phyloP scores from a whole-genome alignment of 345 rosid genomes.

The Gossypium bickii region DNA sequence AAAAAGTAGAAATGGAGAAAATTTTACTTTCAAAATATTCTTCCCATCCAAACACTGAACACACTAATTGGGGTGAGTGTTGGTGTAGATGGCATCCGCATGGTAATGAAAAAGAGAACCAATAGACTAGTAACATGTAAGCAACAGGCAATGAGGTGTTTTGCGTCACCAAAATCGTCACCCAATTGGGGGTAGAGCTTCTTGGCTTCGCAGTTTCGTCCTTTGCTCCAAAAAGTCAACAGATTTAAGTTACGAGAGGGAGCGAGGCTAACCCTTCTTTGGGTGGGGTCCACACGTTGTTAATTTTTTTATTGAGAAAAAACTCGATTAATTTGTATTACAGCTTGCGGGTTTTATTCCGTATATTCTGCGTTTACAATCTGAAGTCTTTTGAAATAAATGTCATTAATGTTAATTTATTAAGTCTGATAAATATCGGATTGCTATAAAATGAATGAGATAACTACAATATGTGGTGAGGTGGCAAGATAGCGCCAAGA shows the following conservation, averaged over 20 bases:
- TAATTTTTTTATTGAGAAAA: neutral
- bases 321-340: neutral
- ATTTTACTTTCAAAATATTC: neutral
- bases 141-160: conserved; percentile 17
- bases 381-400: neutral
- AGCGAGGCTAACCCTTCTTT: conserved; percentile 13
- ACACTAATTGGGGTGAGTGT: neutral
- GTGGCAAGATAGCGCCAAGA: conserved; percentile 3
- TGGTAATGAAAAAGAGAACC: conserved; percentile 22
- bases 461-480: neutral
- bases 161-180: conserved; percentile 22
- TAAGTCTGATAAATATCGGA: neutral
- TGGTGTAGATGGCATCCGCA: neutral
- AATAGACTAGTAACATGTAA: conserved; percentile 11
- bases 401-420: neutral
- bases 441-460: neutral
- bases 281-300: conserved; percentile 49
- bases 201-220: conserved; percentile 59
- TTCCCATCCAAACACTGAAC: neutral
- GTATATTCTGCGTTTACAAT: conserved; percentile 18
- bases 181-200: conserved; percentile 12
- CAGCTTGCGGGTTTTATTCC: conserved; percentile 17
- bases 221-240: conserved; percentile 43
- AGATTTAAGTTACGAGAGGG: conserved; percentile 27
- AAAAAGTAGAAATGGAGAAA: neutral